Base-by-base conservation (phyloP, 2,329 filamentous ascomycete species). In the Didymella pinodella region DNA sequence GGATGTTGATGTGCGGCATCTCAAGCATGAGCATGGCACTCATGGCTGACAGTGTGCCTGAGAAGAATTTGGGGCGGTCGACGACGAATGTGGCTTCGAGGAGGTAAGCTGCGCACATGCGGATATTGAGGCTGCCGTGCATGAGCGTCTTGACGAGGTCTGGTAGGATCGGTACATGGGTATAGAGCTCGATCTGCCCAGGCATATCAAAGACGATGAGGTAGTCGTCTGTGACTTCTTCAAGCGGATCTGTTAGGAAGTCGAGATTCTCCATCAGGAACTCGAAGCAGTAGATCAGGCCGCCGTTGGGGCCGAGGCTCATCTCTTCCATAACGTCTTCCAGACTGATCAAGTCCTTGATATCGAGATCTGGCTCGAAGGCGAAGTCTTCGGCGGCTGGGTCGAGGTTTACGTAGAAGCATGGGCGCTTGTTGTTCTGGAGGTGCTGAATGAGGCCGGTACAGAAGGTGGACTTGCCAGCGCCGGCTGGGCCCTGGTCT, bases 11-110 rank as follows among this genome's bases (percentile, higher is more conserved):
- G 75, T 99, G 95, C 4, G 95, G 95, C 65, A 98, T 88, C 79
- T 98, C 95, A 63, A 99, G 86, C 92, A 98, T 95, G 71, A 99
- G 88, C 95, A 99, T 99, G 65, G 95, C 93, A 72, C 91, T 96
- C 95, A 99, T 98, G 65, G 95, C 95, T 74, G 91, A 95, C 60
- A 99, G 83, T 0, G 95, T 97, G 12, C 95, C 95, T 0, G 95
- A 90, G 78, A 99, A 98, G 84, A 96, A 99, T 81, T 98, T 99
- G 72, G 95, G 91, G 61, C 92, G 89, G 79, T 99, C 95, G 62
- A 97, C 87, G 70, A 98, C 90, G 76, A 98, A 99, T 8, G 93
- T 97, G 12, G 92, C 92, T 78, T 99, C 95, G 64, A 99, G 88
- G 31, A 99, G 86, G 78, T 98, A 99, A 10, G 94, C 88, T 43